Evolutionary conservation across 225 moss, liverwort and hornwort species (phyloP).

Genomic region (Pseudoscleropodium purum): DNA sequence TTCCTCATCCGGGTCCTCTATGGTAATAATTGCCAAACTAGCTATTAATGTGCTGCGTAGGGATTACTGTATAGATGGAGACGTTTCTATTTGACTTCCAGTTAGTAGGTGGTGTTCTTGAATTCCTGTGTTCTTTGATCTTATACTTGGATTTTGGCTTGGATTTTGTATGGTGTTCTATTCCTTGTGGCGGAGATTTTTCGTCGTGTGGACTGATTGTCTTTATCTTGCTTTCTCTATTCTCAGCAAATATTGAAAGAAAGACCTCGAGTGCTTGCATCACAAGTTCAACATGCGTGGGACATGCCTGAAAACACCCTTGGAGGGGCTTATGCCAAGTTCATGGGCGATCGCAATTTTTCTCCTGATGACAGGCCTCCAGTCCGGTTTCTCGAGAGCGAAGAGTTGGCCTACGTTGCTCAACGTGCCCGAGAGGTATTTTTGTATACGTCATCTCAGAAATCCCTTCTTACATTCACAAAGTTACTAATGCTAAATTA

Average conservation of each 20-base stretch:
- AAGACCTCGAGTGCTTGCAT: constrained; percentile 75
- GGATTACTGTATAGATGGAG: not conserved
- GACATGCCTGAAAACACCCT: constrained; percentile 86
- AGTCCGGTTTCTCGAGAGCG: constrained; percentile 77
- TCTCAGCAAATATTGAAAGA: constrained; percentile 60
- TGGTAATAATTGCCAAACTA: not conserved
- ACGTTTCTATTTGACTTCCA: not conserved
- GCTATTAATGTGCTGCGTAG: not conserved
- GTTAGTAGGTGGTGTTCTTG: not conserved
- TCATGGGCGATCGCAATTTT: constrained; percentile 95
- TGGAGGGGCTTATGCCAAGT: constrained; percentile 94
- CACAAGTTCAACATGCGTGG: constrained; percentile 75
- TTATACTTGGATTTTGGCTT: not conserved
- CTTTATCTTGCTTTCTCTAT: not conserved
- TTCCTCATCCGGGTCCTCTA: not conserved
- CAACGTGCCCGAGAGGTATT: constrained; percentile 75
- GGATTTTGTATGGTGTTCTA: not conserved
- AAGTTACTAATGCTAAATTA: not conserved
- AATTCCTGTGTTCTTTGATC: not conserved
- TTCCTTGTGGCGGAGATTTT: not conserved
- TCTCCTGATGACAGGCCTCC: constrained; percentile 96
- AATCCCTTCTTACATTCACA: not conserved
- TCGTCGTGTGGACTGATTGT: not conserved
- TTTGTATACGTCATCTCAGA: not conserved
- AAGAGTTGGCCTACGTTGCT: constrained; percentile 90